phyloP scores from a whole-genome alignment of 192 early-diverging fungal species.

The Mortierella alpina region DNA sequence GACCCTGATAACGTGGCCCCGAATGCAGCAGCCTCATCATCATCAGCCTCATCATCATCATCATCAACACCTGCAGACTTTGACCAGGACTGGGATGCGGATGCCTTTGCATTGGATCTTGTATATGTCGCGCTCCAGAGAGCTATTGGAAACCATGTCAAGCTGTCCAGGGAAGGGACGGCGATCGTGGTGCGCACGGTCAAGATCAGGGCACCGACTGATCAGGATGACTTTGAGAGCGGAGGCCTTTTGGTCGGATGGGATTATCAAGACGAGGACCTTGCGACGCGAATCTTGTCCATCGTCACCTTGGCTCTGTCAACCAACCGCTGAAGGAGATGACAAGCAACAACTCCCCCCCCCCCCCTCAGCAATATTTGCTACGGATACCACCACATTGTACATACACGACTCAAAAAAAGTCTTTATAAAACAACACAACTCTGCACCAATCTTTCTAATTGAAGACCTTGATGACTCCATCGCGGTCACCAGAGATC shows the following conservation, averaged over 20 bases:
- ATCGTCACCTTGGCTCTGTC: conserved; percentile 53
- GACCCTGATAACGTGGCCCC: background rate
- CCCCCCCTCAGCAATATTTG: background rate
- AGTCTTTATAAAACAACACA: background rate
- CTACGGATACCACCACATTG: background rate
- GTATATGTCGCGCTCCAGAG: conserved; percentile 45
- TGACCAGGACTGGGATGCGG: conserved; percentile 34
- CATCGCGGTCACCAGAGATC: conserved; percentile 79
- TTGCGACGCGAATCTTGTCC: conserved; percentile 69
- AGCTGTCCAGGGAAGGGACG: conserved; percentile 12
- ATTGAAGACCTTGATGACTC: conserved; percentile 76
- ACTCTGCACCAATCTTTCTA: background rate
- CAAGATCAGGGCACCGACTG: conserved; percentile 37
- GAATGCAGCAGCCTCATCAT: background rate
- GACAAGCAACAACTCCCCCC: background rate
- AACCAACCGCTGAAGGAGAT: conserved; percentile 15
- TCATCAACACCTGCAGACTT: background rate
- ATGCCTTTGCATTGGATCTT: conserved; percentile 47
- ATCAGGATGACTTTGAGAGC: conserved; percentile 32
- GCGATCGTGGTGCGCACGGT: conserved; percentile 33
- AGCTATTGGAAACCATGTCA: conserved; percentile 41
- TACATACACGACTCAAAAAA: background rate
- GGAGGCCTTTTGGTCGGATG: conserved; percentile 64
- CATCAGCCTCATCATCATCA: background rate
- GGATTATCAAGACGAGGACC: conserved; percentile 74